These are phyloP conservation scores for Exserohilum turcica DNA, from an alignment of 2,329 filamentous ascomycete species.

Conservation along the genomic window DNA sequence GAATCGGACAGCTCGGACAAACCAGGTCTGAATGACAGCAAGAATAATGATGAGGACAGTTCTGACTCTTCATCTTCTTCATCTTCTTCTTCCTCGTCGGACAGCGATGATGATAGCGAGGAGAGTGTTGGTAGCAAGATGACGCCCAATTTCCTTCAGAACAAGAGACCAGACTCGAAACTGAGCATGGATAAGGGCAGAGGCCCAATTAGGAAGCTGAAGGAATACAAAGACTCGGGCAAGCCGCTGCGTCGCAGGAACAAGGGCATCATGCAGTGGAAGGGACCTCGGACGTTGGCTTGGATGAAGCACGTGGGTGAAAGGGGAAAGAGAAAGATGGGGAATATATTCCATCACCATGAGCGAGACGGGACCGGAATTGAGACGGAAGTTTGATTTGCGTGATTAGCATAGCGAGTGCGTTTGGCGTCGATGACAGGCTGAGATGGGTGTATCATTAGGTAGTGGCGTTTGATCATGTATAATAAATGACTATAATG, in stretches of 20 bases:
- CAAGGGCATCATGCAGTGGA: constrained; percentile 76
- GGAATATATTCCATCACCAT: constrained; percentile 61
- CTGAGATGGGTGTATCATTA: background rate
- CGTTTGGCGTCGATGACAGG: constrained; percentile 5
- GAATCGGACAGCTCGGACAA: constrained; percentile 32
- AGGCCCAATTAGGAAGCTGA: constrained; percentile 58
- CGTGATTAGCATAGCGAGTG: constrained; percentile 6
- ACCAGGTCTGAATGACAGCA: constrained; percentile 14
- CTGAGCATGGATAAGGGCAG: constrained; percentile 47
- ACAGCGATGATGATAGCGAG: constrained; percentile 24
- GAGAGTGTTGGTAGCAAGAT: constrained; percentile 27
- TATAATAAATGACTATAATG: background rate
- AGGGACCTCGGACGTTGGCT: constrained; percentile 60
- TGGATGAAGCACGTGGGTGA: constrained; percentile 65
- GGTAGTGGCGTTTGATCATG: background rate
- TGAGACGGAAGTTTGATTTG: constrained; percentile 69
- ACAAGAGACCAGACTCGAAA: constrained; percentile 29
- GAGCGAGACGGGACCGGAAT: constrained; percentile 60
- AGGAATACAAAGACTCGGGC: constrained; percentile 55
- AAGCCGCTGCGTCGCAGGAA: constrained; percentile 57
- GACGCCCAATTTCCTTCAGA: constrained; percentile 30
- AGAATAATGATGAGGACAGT: constrained; percentile 44
- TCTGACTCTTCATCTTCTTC: constrained; percentile 29
- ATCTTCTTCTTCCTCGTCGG: constrained; percentile 27
- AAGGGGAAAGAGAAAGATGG: constrained; percentile 54